Base-by-base conservation (phyloP, 352 stramenopile genomes). In the Thraustochytrium striatum region DNA sequence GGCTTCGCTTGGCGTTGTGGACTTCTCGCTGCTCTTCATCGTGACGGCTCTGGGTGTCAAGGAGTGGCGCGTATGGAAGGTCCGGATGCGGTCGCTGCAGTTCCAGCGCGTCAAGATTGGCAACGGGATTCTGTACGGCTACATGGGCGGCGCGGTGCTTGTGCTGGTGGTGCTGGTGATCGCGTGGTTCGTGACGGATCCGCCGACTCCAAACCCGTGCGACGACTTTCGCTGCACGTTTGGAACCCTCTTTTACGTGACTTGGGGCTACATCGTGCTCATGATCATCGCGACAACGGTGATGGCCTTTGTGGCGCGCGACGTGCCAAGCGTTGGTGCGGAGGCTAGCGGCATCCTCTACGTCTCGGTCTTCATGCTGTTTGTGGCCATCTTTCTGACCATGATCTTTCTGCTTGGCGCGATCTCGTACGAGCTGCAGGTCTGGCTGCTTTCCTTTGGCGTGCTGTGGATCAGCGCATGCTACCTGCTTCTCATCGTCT, bases 391-490 rank as follows among this genome's bases (percentile, higher is more conserved):
- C 32, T 75, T 75, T 25, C 52, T 75, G 16, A 38, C 32, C 44
- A 75, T 75, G 65, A 30, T 61, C 8, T 2, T 75, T n/a, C 30
- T 75, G n/a, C 25, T 50, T 7, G 50, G 50, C 44, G 39, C 52
- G 8, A 13, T 61, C 43, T n/a, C 28, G 16, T 30, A 21, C 1
- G 43, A 28, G 19, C 43, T 75, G 44, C 65, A 75, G 50, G 68
- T 43, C 52, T 75, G 43, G 21, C 52, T 75, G n/a, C 43, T 75
- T 38, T 35, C 65, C 2, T 75, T 75, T 75, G 65, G 65, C 35
- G 43, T 75, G 30, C 43, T 75, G 44, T 75, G 65, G 65, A 75
- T 75, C 25, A 55, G 30, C 33, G 65, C 43, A 11, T 75, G 65
- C 36, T 38, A 55, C 19, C 11, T 75, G 11, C 16, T 68, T 3